Percentiles rank a stretch among this genome's conserved stretches.
Evolutionary conservation across 2,329 filamentous ascomycete species (phyloP).

Genomic region (Colletotrichum sojae): DNA sequence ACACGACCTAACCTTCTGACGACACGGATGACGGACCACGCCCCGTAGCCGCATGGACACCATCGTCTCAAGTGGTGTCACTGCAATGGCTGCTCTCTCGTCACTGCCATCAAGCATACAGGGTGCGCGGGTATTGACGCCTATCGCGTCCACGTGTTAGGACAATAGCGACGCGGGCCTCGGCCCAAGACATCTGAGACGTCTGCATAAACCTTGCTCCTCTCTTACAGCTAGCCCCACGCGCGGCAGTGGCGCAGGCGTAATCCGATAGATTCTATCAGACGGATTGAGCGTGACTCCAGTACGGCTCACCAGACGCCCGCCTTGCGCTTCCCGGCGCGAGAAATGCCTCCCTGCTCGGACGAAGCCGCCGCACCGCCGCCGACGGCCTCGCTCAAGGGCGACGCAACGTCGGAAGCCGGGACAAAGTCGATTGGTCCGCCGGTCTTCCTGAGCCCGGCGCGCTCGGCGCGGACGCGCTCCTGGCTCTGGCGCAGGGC

Average conservation of each 20-base stretch:
- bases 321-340: slow-evolving; percentile 52
- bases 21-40: slow-evolving; percentile 27
- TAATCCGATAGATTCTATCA: not conserved
- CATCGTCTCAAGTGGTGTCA: slow-evolving; percentile 15
- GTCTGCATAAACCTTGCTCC: slow-evolving; percentile 18
- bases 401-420: slow-evolving; percentile 22
- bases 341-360: slow-evolving; percentile 44
- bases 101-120: not conserved
- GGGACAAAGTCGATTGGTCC: slow-evolving; percentile 66
- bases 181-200: slow-evolving; percentile 34
- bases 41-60: slow-evolving; percentile 1
- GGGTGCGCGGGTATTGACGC: not conserved
- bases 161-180: slow-evolving; percentile 16
- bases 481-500: slow-evolving; percentile 65
- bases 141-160: slow-evolving; percentile 18
- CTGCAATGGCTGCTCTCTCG: not conserved
- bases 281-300: not conserved
- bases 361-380: slow-evolving; percentile 37
- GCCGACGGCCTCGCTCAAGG: slow-evolving; percentile 10
- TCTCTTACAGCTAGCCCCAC: slow-evolving; percentile 5
- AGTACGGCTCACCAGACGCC: slow-evolving; percentile 37
- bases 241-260: slow-evolving; percentile 14
- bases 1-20: slow-evolving; percentile 22
- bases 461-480: slow-evolving; percentile 59
- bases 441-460: slow-evolving; percentile 59